Base-by-base conservation (phyloP, 441 rosid species). In the Geranium incanum region DNA sequence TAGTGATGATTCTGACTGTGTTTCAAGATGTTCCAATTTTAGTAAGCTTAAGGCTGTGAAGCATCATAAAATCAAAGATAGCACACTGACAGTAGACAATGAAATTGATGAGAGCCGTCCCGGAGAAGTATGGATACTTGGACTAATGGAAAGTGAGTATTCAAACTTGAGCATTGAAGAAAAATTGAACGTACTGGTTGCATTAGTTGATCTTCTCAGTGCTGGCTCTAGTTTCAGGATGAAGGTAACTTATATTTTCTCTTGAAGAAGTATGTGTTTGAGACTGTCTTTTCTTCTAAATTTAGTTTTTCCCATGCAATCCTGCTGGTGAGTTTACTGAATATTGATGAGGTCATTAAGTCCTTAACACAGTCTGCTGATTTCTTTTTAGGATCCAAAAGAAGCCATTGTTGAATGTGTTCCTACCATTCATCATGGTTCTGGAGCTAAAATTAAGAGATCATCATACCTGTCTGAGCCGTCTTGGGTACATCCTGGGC, bases 71-170 rank as follows among this genome's bases (percentile, higher is more conserved):
- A 81, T 75, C 75, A 83, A 81, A 83, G 82, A 75, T 67, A 81
- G 78, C 63, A 75, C 68, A 77, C 37, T 83, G 69, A 79, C 81
- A 16, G 75, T 84, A 18, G 69, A 83, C 75, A 80, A 78, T 76
- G 97, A 95, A 85, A 92, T 95, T 82, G 99, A 95, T 84, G 99
- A 95, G 85, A 90, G 97, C 85, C 87, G 82, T 71, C 89, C 87
- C 1, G 99, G 97, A 82, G 97, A 90, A 74, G 87, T 85, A 68
- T 95, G 99, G 97, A 74, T 95, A 78, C 81, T 90, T 72, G 99
- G 97, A 72, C 87, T 92, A 36, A 81, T 87, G 90, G 99, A 95
- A 79, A 96, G 97, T 41, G 99, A 95, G 85, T 95, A 95, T 88
- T 86, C 95, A 62, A 89, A 85, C 82, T 77, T 92, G 79, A 87